phyloP scores from a whole-genome alignment of 352 stramenopile species.

The Globisporangium megalacanthum region DNA sequence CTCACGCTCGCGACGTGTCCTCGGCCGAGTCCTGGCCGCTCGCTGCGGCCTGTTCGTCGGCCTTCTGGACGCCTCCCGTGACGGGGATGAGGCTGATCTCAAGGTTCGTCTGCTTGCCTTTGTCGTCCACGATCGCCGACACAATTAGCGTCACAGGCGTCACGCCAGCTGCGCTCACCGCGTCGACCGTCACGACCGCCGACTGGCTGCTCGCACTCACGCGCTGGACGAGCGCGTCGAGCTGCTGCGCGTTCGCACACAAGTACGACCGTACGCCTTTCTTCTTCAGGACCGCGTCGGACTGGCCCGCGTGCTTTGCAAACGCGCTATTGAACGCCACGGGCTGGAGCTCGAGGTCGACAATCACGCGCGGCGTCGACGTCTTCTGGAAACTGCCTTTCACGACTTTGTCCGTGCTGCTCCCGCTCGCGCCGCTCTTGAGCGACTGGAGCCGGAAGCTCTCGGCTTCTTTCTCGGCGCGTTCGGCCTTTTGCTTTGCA shows the following conservation, averaged over 20 bases:
- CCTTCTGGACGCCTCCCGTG: background rate
- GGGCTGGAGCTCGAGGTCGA: conserved; percentile 44
- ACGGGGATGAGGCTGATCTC: conserved; percentile 59
- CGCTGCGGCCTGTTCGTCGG: background rate
- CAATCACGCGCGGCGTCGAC: conserved; percentile 46
- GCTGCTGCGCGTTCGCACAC: conserved; percentile 34
- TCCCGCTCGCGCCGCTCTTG: conserved; percentile 16
- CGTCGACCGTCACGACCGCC: conserved; percentile 30
- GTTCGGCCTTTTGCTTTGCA: conserved; percentile 53
- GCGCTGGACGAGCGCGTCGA: conserved; percentile 41
- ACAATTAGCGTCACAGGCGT: conserved; percentile 39
- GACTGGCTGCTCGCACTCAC: conserved; percentile 42
- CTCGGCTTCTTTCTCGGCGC: conserved; percentile 47
- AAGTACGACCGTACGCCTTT: conserved; percentile 36
- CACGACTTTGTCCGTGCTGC: conserved; percentile 24
- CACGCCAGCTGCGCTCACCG: conserved; percentile 16
- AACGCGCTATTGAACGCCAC: conserved; percentile 59
- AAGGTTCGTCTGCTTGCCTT: conserved; percentile 44
- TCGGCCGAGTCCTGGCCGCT: background rate
- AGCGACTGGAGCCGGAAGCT: conserved; percentile 28
- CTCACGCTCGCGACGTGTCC: background rate
- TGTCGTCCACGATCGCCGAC: conserved; percentile 40
- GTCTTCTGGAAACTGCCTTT: conserved; percentile 69
- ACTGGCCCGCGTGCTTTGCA: conserved; percentile 34
- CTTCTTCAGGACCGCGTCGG: conserved; percentile 34